Evolutionary conservation across 1,284 basidiomycete genomes (phyloP).

Genomic region (Malassezia equina): DNA sequence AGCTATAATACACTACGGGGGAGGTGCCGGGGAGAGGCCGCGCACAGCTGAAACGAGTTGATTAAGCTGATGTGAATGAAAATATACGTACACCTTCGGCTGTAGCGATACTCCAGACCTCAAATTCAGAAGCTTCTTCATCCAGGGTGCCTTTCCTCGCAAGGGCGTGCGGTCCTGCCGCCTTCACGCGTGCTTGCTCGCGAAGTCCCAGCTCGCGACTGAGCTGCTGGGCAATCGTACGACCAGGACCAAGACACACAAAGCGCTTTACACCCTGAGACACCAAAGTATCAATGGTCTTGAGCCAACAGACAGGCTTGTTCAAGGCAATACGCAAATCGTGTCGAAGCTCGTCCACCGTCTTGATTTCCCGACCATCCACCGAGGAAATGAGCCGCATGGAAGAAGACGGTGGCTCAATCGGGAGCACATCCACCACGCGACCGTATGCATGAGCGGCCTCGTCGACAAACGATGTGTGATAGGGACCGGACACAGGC

Average conservation of each 20-base stretch:
- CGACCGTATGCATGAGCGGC: slow-evolving; percentile 28
- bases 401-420: slow-evolving; percentile 20
- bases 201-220: slow-evolving; percentile 36
- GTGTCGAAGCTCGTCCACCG: slow-evolving; percentile 21
- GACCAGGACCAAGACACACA: slow-evolving; percentile 41
- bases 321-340: slow-evolving; percentile 31
- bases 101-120: slow-evolving; percentile 17
- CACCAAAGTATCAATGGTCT: slow-evolving; percentile 30
- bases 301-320: slow-evolving; percentile 35
- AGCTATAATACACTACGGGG: not conserved
- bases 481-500: slow-evolving; percentile 43
- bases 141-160: not conserved
- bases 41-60: not conserved
- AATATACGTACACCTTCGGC: not conserved
- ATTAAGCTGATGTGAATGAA: not conserved
- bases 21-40: not conserved
- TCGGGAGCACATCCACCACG: slow-evolving; percentile 30
- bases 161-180: not conserved
- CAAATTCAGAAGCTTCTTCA: slow-evolving; percentile 1
- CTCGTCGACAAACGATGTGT: slow-evolving; percentile 34
- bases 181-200: not conserved
- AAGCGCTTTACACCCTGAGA: slow-evolving; percentile 38
- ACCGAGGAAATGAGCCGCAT: slow-evolving; percentile 30
- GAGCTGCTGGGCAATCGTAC: slow-evolving; percentile 42
- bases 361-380: slow-evolving; percentile 21